Percentiles rank a stretch among this genome's conserved stretches.
These are phyloP conservation scores for Collybia mongolica DNA, from an alignment of 768 basidiomycete species.

Conservation along the genomic window DNA sequence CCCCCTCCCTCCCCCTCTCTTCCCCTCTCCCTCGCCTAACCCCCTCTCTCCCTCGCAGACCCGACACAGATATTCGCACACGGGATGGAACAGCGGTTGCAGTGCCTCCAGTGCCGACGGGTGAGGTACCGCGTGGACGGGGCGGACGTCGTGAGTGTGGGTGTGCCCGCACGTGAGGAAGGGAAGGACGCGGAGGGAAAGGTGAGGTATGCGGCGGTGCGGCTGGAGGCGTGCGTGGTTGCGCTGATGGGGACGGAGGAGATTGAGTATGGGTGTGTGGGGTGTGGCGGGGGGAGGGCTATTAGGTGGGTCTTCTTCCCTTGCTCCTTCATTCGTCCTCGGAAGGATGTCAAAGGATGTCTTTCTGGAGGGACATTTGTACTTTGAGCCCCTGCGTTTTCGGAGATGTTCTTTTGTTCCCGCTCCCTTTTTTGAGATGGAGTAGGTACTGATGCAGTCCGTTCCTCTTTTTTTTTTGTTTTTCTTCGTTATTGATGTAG, in stretches of 20 bases:
- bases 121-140: constrained; percentile 83
- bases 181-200: constrained; percentile 49
- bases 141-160: constrained; percentile 75
- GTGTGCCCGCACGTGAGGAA: constrained; percentile 56
- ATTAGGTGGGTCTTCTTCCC: constrained; percentile 60
- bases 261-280: constrained; percentile 80
- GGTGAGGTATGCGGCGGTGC: constrained; percentile 59
- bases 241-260: constrained; percentile 56
- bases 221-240: constrained; percentile 61
- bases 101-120: constrained; percentile 74
- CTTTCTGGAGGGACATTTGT: no score
- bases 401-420: no score
- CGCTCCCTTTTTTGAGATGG: no score
- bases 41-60: constrained; percentile 33
- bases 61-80: constrained; percentile 79
- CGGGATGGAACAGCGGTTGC: constrained; percentile 82
- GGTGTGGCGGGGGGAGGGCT: constrained; percentile 64
- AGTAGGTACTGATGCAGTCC: no score
- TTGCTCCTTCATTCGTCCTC: no score
- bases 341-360: no score
- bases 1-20: no score
- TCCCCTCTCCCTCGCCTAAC: no score
- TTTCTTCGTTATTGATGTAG: constrained; percentile 33
- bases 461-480: constrained; percentile 7
- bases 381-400: no score